These are phyloP conservation scores for Begonia masoniana DNA, from an alignment of 306 rosid genomes.

Conservation along the genomic window DNA sequence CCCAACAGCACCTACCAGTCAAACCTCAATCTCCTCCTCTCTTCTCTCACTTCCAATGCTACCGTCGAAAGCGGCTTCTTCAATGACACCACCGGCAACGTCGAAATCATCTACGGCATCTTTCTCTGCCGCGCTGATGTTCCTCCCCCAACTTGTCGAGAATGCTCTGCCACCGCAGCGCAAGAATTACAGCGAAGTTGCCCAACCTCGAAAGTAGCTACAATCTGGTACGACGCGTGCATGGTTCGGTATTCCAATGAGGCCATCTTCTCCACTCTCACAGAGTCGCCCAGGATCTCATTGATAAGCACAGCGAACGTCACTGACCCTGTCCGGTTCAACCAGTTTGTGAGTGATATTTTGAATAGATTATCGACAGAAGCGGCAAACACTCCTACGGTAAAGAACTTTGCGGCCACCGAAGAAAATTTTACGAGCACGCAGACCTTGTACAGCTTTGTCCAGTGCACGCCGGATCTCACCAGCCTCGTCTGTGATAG, in stretches of 20 bases:
- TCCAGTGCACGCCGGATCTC: slow-evolving; percentile 9
- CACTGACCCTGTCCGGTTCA: slow-evolving; percentile 2
- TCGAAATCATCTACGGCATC: slow-evolving; percentile 15
- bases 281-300: accelerated
- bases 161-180: slow-evolving; percentile 26
- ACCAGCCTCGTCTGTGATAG: neutral
- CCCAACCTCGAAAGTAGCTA: slow-evolving; percentile 34
- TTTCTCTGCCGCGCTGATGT: slow-evolving; percentile 44
- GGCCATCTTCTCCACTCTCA: neutral
- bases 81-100: slow-evolving; percentile 19
- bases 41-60: slow-evolving; percentile 20
- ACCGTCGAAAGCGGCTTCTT: slow-evolving; percentile 14
- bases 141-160: slow-evolving; percentile 11
- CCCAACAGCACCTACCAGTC: slow-evolving; percentile 23
- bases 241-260: slow-evolving; percentile 31
- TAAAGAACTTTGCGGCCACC: neutral
- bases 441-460: neutral
- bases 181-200: slow-evolving; percentile 15
- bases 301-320: neutral
- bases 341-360: neutral
- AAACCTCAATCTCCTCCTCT: slow-evolving; percentile 35
- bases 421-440: neutral
- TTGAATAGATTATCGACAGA: neutral
- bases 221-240: slow-evolving; percentile 21
- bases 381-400: neutral